phyloP scores from a whole-genome alignment of 1,139 yeast genomes.

The Candida pseudocylindracea region DNA sequence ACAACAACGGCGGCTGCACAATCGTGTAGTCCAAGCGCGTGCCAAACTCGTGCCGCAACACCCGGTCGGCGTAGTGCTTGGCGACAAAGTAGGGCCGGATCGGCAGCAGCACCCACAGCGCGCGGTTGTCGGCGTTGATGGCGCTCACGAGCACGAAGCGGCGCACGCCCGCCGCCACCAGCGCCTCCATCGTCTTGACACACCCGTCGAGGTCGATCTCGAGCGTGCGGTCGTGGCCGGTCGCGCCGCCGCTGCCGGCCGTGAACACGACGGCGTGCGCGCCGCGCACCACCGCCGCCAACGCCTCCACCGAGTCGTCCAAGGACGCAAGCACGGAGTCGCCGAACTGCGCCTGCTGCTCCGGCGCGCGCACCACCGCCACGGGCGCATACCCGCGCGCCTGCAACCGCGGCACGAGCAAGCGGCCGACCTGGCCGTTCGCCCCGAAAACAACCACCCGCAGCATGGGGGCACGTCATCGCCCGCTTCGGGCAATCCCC shows the following conservation, averaged over 20 bases:
- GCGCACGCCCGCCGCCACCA: constrained; percentile 18
- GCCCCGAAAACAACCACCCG: constrained; percentile 26
- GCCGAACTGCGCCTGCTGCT: not conserved
- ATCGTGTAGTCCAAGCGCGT: constrained; percentile 24
- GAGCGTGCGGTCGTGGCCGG: constrained; percentile 10
- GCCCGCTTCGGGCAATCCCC: too few species aligned
- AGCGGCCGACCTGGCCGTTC: constrained; percentile 34
- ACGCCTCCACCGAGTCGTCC: constrained; percentile 17
- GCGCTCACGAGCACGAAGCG: constrained; percentile 37
- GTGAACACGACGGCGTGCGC: constrained; percentile 35
- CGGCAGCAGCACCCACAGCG: constrained; percentile 7
- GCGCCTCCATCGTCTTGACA: constrained; percentile 33
- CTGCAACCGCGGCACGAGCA: constrained; percentile 7
- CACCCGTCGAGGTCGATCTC: constrained; percentile 43
- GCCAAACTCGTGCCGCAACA: constrained; percentile 13
- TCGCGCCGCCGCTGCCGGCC: constrained; percentile 43
- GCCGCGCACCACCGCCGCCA: constrained; percentile 18
- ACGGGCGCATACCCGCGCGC: constrained; percentile 1
- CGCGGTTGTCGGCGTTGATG: constrained; percentile 25
- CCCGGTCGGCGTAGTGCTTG: constrained; percentile 32
- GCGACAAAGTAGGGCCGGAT: constrained; percentile 23
- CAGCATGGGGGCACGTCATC: too few species aligned
- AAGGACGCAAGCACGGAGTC: constrained; percentile 7
- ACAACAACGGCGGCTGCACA: constrained; percentile 22
- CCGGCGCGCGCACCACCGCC: not conserved